Percentiles rank a stretch among this genome's conserved stretches.
Conservation (phyloP, 108 stramenopile species). For the Nitzschia palea region DNA sequence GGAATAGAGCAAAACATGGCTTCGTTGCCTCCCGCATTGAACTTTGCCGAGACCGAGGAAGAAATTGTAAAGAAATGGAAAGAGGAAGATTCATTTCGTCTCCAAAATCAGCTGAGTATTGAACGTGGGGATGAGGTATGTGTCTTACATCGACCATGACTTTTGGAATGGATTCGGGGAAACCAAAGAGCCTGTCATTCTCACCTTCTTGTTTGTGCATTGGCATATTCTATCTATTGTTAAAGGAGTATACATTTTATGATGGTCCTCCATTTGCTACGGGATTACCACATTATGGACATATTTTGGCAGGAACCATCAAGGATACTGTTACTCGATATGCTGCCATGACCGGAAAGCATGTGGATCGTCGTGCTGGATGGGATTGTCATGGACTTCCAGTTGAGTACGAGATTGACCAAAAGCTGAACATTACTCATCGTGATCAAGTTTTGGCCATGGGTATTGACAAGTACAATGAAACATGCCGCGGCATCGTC, state of each 20-base stretch:
- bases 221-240: not conserved
- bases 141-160: too few relatives aligned
- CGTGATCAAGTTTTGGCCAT: constrained; percentile 95
- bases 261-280: constrained; percentile 99
- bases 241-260: constrained; percentile 94
- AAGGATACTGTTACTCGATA: constrained; percentile 99
- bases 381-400: constrained; percentile 99
- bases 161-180: not conserved
- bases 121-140: constrained; percentile 82
- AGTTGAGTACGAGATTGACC: constrained; percentile 99
- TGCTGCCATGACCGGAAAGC: constrained; percentile 91
- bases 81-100: constrained; percentile 68
- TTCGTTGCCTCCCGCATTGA: constrained; percentile 72
- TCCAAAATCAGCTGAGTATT: constrained; percentile 61
- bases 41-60: constrained; percentile 83
- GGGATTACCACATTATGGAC: constrained; percentile 98
- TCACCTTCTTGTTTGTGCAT: not conserved
- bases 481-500: constrained; percentile 95
- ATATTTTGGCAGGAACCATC: constrained; percentile 99
- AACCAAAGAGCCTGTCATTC: not conserved
- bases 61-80: constrained; percentile 81
- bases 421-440: constrained; percentile 91
- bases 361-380: constrained; percentile 94
- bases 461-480: constrained; percentile 98
- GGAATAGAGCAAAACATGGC: constrained; percentile 41